Evolutionary conservation across 176 grass and related monocot genomes (phyloP).

Genomic region (Bromus sterilis): DNA sequence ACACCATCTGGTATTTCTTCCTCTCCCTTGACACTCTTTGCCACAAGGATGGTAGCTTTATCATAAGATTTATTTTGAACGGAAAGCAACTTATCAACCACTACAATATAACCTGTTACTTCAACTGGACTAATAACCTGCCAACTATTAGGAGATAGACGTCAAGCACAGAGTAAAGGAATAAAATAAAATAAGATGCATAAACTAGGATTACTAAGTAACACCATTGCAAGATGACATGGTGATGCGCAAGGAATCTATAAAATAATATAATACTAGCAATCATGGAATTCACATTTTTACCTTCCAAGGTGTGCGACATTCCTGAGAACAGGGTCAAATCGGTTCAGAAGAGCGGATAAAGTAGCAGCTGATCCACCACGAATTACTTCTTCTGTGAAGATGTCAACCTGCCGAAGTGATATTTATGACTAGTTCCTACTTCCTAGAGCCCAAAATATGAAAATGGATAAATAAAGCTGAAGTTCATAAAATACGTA

Average conservation of each 20-base stretch:
- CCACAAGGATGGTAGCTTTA: slow-evolving; percentile 78
- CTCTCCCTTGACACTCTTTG: slow-evolving; percentile 94
- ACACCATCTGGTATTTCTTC: slow-evolving; percentile 95
- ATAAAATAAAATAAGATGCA: slow-evolving; percentile 5
- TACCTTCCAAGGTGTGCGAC: slow-evolving; percentile 91
- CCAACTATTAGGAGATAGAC: slow-evolving; percentile 58
- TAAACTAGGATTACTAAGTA: not conserved
- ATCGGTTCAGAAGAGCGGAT: slow-evolving; percentile 91
- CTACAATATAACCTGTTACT: slow-evolving; percentile 77
- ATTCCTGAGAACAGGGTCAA: slow-evolving; percentile 88
- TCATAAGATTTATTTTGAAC: slow-evolving; percentile 85
- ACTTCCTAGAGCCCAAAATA: slow-evolving; percentile 15
- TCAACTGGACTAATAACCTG: slow-evolving; percentile 96
- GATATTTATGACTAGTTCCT: slow-evolving; percentile 3
- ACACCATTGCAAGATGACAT: not conserved
- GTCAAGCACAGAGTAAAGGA: slow-evolving; percentile 22
- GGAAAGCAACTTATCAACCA: slow-evolving; percentile 69
- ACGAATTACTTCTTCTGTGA: slow-evolving; percentile 98
- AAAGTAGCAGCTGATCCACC: slow-evolving; percentile 91
- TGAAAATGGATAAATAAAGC: not conserved
- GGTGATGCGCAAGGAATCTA: not conserved
- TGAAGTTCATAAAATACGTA: slow-evolving; percentile 45
- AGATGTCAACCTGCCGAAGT: slow-evolving; percentile 63
- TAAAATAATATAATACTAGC: not conserved
- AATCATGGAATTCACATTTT: not conserved